Percentiles rank a stretch among this genome's conserved stretches.
phyloP scores from a whole-genome alignment of 345 rosid species.

The Linum lewisii region DNA sequence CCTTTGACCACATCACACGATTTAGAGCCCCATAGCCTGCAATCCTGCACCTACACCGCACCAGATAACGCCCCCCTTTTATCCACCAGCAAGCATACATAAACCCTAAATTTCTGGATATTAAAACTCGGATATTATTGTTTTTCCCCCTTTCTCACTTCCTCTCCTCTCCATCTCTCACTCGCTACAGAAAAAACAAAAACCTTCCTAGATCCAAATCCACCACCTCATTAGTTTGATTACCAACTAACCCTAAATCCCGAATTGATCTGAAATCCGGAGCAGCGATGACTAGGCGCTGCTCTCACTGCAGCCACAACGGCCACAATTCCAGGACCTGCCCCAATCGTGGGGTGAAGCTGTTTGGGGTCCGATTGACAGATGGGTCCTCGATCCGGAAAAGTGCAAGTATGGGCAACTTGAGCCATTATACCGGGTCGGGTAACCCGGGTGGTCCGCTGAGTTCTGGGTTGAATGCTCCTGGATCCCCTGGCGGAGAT shows the following conservation, averaged over 20 bases:
- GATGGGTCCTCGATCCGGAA: constrained; percentile 42
- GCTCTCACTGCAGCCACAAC: constrained; percentile 33
- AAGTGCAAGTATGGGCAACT: constrained; percentile 29
- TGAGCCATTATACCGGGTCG: constrained; percentile 21
- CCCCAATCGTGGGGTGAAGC: constrained; percentile 26
- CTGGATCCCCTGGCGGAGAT: constrained; percentile 52
- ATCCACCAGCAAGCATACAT: too few relatives aligned
- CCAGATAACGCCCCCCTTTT: too few relatives aligned
- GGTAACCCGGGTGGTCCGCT: constrained; percentile 10
- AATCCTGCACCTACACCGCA: too few relatives aligned
- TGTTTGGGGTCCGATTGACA: constrained; percentile 27
- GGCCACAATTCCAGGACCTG: constrained; percentile 31
- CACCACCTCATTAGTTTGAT: not conserved
- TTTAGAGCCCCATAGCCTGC: too few relatives aligned
- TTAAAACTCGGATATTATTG: too few relatives aligned
- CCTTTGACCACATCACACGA: too few relatives aligned
- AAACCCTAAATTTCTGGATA: too few relatives aligned
- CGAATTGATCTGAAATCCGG: constrained; percentile 8
- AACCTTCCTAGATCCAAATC: not conserved
- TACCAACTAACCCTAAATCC: not conserved
- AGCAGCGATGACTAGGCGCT: constrained; percentile 22
- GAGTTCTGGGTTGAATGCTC: constrained; percentile 32
- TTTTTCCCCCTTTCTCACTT: too few relatives aligned
- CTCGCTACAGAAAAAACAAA: too few relatives aligned
- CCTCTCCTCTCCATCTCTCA: too few relatives aligned